Conservation (phyloP, 1,284 basidiomycete species). For the Rhodotorula sp. region DNA sequence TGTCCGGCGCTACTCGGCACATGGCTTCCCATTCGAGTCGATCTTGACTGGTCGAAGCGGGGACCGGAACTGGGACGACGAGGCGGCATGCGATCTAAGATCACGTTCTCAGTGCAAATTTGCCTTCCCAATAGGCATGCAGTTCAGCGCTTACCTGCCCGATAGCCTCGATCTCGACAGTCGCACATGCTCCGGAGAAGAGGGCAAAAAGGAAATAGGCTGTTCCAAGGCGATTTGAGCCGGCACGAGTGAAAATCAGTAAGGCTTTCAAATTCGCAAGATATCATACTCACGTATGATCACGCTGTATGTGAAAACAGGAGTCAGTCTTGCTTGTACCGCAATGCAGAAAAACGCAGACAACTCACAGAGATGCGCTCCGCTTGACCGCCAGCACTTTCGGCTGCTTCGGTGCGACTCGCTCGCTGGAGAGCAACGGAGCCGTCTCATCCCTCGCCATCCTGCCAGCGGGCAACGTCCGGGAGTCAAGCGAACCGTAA, state of each 20-base stretch:
- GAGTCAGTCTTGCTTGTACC: too few species aligned
- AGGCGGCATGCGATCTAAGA: slow-evolving; percentile 19
- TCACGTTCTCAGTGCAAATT: too few species aligned
- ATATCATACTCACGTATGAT: not conserved
- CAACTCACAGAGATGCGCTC: not conserved
- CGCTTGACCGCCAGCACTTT: not conserved
- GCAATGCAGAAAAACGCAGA: not conserved
- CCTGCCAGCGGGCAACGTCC: not conserved
- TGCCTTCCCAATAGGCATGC: too few species aligned
- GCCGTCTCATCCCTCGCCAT: not conserved
- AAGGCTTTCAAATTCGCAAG: too few species aligned
- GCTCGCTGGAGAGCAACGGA: not conserved
- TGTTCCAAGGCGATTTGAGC: not conserved
- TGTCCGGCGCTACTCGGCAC: slow-evolving; percentile 14
- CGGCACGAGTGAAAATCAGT: too few species aligned
- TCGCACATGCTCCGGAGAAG: slow-evolving; percentile 1
- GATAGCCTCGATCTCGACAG: slow-evolving; percentile 18
- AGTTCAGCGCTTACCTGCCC: not conserved
- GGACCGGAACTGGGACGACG: not conserved
- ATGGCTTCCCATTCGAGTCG: slow-evolving; percentile 8
- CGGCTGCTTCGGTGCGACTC: not conserved
- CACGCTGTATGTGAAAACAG: not conserved
- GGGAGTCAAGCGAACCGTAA: too few species aligned
- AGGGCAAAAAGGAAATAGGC: slow-evolving; percentile 19
- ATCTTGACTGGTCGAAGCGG: not conserved